These are phyloP conservation scores for Backusella luteola DNA, from an alignment of 192 early-diverging fungal genomes.

Conservation along the genomic window DNA sequence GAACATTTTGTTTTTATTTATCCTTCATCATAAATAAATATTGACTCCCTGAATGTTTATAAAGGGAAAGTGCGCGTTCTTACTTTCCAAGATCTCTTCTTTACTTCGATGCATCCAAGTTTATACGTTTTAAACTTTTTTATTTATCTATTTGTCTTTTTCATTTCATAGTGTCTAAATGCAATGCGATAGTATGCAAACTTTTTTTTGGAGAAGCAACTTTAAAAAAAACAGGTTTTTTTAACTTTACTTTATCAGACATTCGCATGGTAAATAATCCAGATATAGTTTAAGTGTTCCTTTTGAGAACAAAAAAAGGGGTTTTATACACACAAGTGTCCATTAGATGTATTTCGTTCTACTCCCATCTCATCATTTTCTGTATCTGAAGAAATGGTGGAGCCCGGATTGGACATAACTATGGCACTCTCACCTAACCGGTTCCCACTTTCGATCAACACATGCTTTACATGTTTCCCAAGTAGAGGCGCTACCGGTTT, in stretches of 20 bases:
- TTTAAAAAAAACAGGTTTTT: not conserved
- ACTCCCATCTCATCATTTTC: not conserved
- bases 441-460: constrained; percentile 9
- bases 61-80: not conserved
- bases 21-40: not conserved
- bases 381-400: not conserved
- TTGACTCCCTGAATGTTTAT: not conserved
- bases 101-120: not conserved
- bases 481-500: constrained; percentile 21
- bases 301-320: not conserved
- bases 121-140: not conserved
- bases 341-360: not conserved
- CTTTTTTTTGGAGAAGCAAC: not conserved
- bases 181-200: not conserved
- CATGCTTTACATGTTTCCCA: constrained; percentile 21
- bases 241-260: not conserved
- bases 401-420: not conserved
- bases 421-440: not conserved
- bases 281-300: not conserved
- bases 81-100: not conserved
- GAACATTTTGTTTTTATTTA: not conserved
- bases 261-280: not conserved
- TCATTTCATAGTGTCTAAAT: not conserved
- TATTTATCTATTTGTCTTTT: not conserved
- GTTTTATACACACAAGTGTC: not conserved